These are phyloP conservation scores for Neofusicoccum sp. DNA, from an alignment of 2,329 filamentous ascomycete species.

Conservation along the genomic window DNA sequence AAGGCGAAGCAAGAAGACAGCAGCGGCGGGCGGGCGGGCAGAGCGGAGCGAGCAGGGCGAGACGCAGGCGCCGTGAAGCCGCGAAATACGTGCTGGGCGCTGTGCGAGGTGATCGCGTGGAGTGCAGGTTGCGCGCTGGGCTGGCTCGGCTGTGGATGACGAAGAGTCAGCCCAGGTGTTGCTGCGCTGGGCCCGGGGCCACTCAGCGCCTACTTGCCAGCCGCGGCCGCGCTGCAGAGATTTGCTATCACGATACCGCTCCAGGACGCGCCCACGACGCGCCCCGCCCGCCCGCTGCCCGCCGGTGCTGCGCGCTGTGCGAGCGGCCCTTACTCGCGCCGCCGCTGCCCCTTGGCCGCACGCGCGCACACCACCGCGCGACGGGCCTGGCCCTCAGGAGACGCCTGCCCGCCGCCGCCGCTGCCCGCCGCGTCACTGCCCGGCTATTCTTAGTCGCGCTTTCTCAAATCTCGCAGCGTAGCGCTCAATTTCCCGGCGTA, in stretches of 20 bases:
- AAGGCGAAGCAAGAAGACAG: not conserved
- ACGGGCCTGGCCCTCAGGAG: not conserved
- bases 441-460: slow-evolving; percentile 1
- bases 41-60: not conserved
- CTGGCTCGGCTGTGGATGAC: slow-evolving; percentile 18
- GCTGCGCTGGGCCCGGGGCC: slow-evolving; percentile 11
- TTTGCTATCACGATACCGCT: slow-evolving; percentile 8
- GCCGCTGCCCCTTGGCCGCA: not conserved
- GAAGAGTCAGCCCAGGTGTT: slow-evolving; percentile 19
- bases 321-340: not conserved
- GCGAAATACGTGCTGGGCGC: slow-evolving; percentile 15
- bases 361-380: slow-evolving; percentile 13
- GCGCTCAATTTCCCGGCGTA: not conserved
- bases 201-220: slow-evolving; percentile 10
- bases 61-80: not conserved
- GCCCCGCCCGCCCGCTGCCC: not conserved
- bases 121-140: slow-evolving; percentile 17
- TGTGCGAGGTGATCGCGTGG: slow-evolving; percentile 17
- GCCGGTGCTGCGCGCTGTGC: not conserved
- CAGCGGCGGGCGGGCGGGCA: not conserved
- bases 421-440: not conserved
- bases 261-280: not conserved
- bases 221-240: slow-evolving; percentile 13
- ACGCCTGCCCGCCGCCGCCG: not conserved
- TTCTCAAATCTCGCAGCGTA: slow-evolving; percentile 1